These are phyloP conservation scores for Fonsecaea nubica DNA, from an alignment of 2,329 filamentous ascomycete species.

Conservation along the genomic window DNA sequence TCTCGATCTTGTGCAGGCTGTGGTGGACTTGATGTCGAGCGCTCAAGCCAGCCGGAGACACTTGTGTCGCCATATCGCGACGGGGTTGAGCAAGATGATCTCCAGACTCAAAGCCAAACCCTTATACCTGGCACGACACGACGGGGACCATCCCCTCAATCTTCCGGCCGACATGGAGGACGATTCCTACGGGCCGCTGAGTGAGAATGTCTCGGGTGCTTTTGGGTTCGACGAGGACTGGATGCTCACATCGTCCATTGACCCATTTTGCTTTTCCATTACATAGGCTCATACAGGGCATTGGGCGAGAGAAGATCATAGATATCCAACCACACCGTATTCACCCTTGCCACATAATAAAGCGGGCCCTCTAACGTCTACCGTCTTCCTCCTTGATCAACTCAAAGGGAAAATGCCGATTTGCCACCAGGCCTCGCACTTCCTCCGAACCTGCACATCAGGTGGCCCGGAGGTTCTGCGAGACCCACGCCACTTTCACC, in stretches of 20 bases:
- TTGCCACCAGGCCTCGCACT: not conserved
- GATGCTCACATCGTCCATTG: slow-evolving; percentile 1
- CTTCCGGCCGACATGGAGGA: not conserved
- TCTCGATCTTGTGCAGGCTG: not conserved
- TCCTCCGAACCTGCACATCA: not conserved
- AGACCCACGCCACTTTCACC: not conserved
- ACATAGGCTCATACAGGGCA: not conserved
- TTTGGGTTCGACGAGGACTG: not conserved
- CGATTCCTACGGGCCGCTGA: not conserved
- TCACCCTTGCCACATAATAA: not conserved
- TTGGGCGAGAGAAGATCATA: not conserved
- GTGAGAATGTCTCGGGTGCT: not conserved
- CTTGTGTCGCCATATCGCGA: not conserved
- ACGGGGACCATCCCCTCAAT: not conserved
- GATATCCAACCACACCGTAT: too few relatives aligned
- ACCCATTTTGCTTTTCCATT: slow-evolving; percentile 4
- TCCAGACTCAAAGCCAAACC: not conserved
- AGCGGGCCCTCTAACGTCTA: not conserved
- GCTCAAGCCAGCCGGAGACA: not conserved
- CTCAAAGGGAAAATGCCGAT: not conserved
- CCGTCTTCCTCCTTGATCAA: not conserved
- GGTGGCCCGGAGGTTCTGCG: slow-evolving; percentile 1
- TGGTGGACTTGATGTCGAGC: not conserved
- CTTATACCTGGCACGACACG: not conserved
- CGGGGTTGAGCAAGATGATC: slow-evolving; percentile 1